A percentile compares a stretch with the other conserved stretches of the same genome.
Conservation (phyloP, 148 eudicot species). For the Rhododendron mucronatum region DNA sequence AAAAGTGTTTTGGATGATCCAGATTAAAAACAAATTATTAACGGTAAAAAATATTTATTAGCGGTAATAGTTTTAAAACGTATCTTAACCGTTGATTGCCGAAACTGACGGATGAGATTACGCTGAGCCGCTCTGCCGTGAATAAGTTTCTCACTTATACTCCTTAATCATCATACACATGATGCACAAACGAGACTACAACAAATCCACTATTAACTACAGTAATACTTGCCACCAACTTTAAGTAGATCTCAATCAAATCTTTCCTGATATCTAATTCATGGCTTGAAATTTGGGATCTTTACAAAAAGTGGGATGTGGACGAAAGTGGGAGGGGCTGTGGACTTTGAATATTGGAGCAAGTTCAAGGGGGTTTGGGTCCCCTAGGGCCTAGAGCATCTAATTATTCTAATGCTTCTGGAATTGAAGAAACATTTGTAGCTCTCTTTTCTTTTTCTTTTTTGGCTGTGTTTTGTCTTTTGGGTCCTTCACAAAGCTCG, state of each 20-base stretch:
- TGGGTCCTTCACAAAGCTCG: slow-evolving; percentile 7
- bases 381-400: slow-evolving; percentile 8
- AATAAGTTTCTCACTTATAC: not conserved
- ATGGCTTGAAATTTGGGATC: not conserved
- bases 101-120: not conserved
- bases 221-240: not conserved
- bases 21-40: too few relatives aligned
- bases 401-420: not conserved
- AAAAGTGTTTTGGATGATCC: too few relatives aligned
- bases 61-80: too few relatives aligned
- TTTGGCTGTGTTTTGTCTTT: not conserved
- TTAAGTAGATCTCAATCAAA: slow-evolving; percentile 9
- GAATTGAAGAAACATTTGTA: slow-evolving; percentile 6
- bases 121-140: too few relatives aligned
- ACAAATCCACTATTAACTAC: not conserved
- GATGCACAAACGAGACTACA: not conserved
- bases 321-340: not conserved
- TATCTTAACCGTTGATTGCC: too few relatives aligned
- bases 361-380: slow-evolving; percentile 6
- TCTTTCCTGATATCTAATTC: slow-evolving; percentile 6
- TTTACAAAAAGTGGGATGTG: not conserved
- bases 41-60: too few relatives aligned
- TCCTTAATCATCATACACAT: not conserved
- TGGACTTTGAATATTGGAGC: slow-evolving; percentile 6
- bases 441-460: not conserved